Evolutionary conservation across 2,329 filamentous ascomycete genomes (phyloP).

Genomic region (Nemania serpens): DNA sequence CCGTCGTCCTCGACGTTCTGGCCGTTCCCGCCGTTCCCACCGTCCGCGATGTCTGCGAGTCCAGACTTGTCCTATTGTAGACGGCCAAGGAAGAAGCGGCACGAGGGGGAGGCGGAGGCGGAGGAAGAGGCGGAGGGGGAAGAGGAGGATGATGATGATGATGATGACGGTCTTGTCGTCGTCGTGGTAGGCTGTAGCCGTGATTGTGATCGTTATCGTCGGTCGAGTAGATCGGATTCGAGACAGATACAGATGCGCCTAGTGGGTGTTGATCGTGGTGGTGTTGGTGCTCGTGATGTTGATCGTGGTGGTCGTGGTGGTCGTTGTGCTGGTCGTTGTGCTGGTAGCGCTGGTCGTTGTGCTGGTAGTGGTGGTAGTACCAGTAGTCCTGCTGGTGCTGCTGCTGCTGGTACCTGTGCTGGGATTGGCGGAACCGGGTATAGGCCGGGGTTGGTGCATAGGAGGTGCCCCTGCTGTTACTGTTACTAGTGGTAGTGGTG

Average conservation of each 20-base stretch:
- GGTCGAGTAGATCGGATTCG: not conserved
- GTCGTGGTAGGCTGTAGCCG: not conserved
- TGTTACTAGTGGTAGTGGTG: not conserved
- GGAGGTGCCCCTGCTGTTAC: not conserved
- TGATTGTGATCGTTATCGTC: not conserved
- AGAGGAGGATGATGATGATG: not conserved
- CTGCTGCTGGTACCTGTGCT: not conserved
- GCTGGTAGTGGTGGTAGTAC: not conserved
- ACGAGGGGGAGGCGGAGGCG: conserved; percentile 1
- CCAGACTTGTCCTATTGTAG: not conserved
- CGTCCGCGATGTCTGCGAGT: not conserved
- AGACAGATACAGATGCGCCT: not conserved
- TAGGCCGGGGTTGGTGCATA: conserved; percentile 12
- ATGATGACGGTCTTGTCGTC: not conserved
- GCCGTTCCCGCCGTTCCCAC: no score
- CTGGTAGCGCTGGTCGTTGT: conserved; percentile 6
- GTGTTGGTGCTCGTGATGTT: no score
- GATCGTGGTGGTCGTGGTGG: not conserved
- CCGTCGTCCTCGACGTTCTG: conserved; percentile 8
- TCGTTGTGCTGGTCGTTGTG: conserved; percentile 3
- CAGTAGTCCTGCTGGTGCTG: not conserved
- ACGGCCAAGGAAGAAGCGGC: conserved; percentile 20
- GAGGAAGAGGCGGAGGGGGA: not conserved
- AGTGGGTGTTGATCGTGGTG: not conserved
- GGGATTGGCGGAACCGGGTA: conserved; percentile 12